Evolutionary conservation across 2,329 filamentous ascomycete species (phyloP), one percentile per base, ranked within the genome.

Genomic region (Cytospora chrysosperma): DNA sequence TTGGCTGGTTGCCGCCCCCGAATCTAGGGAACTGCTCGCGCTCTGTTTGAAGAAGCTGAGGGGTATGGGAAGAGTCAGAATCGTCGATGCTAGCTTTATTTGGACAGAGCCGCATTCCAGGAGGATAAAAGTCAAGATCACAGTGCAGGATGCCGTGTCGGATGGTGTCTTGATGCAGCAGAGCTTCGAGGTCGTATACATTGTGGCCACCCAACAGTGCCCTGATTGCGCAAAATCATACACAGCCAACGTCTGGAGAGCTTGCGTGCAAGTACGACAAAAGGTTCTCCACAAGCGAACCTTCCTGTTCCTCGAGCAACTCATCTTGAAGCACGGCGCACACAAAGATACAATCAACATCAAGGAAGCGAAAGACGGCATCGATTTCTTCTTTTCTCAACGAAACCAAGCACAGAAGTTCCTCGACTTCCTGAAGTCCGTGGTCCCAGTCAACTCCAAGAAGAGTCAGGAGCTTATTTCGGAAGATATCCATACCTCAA

Each of bases 21-120:
- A 99, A 78, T 97, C 92, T 51, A 88, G 93, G 78, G 95, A 99
- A 79, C 83, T 99, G 63, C 84, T 99, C 59, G 93, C 95, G 7
- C 80, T 99, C 54, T 99, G 95, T 77, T 82, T 99, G 69, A 89
- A 92, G 74, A 96, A 95, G 76, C 79, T 99, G 67, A 84, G 91
- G 68, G 93, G 93, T 32, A 79, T 99, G 67, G 87, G 89, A 75
- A 96, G 95, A 80, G 91, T 96, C 69, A 86, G 95, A 66, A 95
- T 99, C 72, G 93, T 97, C 72, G 95, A 99, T 75, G 95, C 95
- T 54, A 91, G 88, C 71, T 99, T 98, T 74, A 91, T 98, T 73
- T 99, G 95, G 95, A 99, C 95, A 1, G 95, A 99, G 77, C 94
- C 95, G 13, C 95, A 99, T 79, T 97, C 93, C 71, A 85, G 92